Evolutionary conservation across 352 stramenopile genomes (phyloP).

Genomic region (Phytopythium aichiense): DNA sequence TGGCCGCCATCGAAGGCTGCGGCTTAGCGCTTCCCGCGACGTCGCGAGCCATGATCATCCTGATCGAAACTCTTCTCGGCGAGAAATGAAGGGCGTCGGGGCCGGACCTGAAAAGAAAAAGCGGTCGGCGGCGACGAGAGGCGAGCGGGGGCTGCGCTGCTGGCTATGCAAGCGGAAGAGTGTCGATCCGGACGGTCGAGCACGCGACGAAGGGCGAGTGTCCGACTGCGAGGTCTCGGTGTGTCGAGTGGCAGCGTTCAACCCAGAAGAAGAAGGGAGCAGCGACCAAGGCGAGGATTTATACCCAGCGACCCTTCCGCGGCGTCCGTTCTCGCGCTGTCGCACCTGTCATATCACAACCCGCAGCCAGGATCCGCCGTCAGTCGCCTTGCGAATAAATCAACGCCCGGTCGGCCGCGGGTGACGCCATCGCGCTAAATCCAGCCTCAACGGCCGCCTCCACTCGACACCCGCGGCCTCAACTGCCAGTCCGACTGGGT

Average conservation of each 20-base stretch:
- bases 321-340: slow-evolving; percentile 4
- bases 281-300: not conserved
- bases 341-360: not conserved
- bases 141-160: not conserved
- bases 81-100: not conserved
- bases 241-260: not conserved
- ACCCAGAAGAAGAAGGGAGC: not conserved
- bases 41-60: slow-evolving; percentile 21
- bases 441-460: not conserved
- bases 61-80: not conserved
- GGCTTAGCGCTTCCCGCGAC: not conserved
- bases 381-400: not conserved
- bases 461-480: too few relatives aligned
- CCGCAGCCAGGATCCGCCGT: not conserved
- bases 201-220: not conserved
- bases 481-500: too few relatives aligned
- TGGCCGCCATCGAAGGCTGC: slow-evolving; percentile 7
- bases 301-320: slow-evolving; percentile 6
- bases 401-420: not conserved
- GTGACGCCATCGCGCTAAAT: not conserved
- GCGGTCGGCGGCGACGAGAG: not conserved
- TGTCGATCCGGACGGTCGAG: not conserved
- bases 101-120: not conserved
- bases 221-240: not conserved
- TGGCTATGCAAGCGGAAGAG: not conserved